Evolutionary conservation across 2,329 filamentous ascomycete genomes (phyloP).

Genomic region (Cadophora malorum): DNA sequence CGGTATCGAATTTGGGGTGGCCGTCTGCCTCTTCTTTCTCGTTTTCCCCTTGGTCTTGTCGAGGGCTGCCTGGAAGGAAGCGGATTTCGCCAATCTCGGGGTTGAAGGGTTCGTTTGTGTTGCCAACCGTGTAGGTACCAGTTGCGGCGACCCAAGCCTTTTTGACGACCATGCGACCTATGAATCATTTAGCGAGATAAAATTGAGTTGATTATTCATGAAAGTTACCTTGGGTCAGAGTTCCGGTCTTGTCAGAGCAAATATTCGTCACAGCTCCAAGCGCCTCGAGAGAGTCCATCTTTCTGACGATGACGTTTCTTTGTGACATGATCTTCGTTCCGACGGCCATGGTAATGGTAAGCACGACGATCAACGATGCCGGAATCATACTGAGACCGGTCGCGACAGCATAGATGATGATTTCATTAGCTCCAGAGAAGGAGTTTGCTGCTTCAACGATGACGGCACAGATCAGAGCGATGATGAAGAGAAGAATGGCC

Average conservation of each 20-base stretch:
- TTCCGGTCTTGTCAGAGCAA: constrained; percentile 80
- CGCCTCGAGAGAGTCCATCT: constrained; percentile 61
- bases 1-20: neutral
- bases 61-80: constrained; percentile 46
- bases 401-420: constrained; percentile 68
- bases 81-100: constrained; percentile 51
- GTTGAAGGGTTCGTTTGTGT: constrained; percentile 57
- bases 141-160: constrained; percentile 60
- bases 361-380: constrained; percentile 66
- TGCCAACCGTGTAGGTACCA: constrained; percentile 59
- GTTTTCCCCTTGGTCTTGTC: constrained; percentile 49
- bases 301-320: constrained; percentile 62
- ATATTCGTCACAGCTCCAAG: constrained; percentile 64
- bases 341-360: constrained; percentile 71
- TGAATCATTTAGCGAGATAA: neutral
- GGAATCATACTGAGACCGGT: constrained; percentile 67
- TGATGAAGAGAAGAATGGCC: constrained; percentile 65
- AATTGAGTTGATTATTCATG: no score
- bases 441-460: constrained; percentile 67
- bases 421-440: constrained; percentile 57
- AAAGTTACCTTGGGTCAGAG: constrained; percentile 50
- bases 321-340: constrained; percentile 60
- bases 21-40: constrained; percentile 48
- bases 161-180: constrained; percentile 50
- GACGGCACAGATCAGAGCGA: constrained; percentile 69